Evolutionary conservation across 129 eudicot species (phyloP).

Genomic region (Flaveria linearis): DNA sequence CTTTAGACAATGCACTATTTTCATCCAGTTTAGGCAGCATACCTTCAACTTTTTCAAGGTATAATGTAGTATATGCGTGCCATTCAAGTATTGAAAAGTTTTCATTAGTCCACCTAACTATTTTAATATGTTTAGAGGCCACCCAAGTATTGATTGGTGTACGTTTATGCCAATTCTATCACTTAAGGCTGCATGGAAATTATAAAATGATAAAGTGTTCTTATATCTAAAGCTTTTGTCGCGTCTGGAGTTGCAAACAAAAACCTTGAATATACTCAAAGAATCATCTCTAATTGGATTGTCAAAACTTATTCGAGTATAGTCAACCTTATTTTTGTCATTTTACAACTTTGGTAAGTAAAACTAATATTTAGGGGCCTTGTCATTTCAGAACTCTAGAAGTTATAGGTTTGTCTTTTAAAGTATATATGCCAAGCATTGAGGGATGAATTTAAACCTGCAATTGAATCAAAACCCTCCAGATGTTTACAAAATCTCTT

Average conservation of each 20-base stretch:
- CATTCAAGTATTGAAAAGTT: not conserved
- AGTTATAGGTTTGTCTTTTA: not conserved
- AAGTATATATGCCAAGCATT: not conserved
- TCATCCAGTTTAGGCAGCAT: not conserved
- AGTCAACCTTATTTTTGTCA: not conserved
- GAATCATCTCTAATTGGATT: not conserved
- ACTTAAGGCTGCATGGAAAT: not conserved
- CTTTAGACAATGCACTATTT: conserved; percentile 2
- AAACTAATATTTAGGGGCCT: not conserved
- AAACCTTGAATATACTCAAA: not conserved
- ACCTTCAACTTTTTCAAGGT: not conserved
- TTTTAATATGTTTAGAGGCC: not conserved
- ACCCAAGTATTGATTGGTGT: not conserved
- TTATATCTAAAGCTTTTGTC: not conserved
- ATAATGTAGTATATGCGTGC: not conserved
- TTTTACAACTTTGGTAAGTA: not conserved
- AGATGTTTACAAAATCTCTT: too few relatives aligned
- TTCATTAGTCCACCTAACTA: not conserved
- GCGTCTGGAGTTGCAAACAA: not conserved
- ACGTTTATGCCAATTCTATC: not conserved
- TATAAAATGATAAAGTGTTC: too few relatives aligned
- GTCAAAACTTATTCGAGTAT: not conserved
- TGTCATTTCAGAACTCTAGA: not conserved
- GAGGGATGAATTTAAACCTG: not conserved
- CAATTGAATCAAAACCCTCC: not conserved